Percentiles rank a stretch among this genome's conserved stretches.
These are phyloP conservation scores for Pythium utonaiense DNA, from an alignment of 352 stramenopile genomes.

Conservation along the genomic window DNA sequence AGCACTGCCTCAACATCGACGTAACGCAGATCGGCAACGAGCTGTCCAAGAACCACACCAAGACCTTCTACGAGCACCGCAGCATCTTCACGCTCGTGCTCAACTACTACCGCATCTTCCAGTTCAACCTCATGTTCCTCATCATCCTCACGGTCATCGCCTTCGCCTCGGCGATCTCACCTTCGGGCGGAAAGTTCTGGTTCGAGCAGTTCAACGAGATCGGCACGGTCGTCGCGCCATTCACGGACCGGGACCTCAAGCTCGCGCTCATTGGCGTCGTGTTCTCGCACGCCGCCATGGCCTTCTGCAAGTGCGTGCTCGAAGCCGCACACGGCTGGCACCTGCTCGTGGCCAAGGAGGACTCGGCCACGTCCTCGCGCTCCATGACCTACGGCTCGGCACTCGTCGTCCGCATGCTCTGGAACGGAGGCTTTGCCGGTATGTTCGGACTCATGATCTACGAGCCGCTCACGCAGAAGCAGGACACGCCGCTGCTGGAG, in stretches of 20 bases:
- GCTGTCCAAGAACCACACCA: slow-evolving; percentile 26
- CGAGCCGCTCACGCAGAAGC: slow-evolving; percentile 19
- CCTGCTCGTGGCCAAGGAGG: slow-evolving; percentile 26
- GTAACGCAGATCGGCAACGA: slow-evolving; percentile 21
- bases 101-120: slow-evolving; percentile 50
- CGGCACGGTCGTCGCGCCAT: slow-evolving; percentile 28
- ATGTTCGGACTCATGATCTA: slow-evolving; percentile 42
- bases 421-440: slow-evolving; percentile 33
- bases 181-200: slow-evolving; percentile 26
- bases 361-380: slow-evolving; percentile 25
- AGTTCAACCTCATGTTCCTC: slow-evolving; percentile 58
- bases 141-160: slow-evolving; percentile 29
- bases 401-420: slow-evolving; percentile 31
- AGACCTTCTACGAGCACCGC: slow-evolving; percentile 40
- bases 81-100: slow-evolving; percentile 40
- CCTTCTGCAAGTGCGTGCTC: slow-evolving; percentile 30
- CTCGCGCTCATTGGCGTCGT: slow-evolving; percentile 30
- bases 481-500: slow-evolving; percentile 19
- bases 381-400: slow-evolving; percentile 37
- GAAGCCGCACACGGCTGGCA: slow-evolving; percentile 37
- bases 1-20: slow-evolving; percentile 26
- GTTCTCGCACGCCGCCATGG: slow-evolving; percentile 28
- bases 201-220: slow-evolving; percentile 32
- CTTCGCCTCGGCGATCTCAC: slow-evolving; percentile 27
- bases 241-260: slow-evolving; percentile 33